Conservation (phyloP, 345 rosid genomes). For the Gynandropsis gynandra region DNA sequence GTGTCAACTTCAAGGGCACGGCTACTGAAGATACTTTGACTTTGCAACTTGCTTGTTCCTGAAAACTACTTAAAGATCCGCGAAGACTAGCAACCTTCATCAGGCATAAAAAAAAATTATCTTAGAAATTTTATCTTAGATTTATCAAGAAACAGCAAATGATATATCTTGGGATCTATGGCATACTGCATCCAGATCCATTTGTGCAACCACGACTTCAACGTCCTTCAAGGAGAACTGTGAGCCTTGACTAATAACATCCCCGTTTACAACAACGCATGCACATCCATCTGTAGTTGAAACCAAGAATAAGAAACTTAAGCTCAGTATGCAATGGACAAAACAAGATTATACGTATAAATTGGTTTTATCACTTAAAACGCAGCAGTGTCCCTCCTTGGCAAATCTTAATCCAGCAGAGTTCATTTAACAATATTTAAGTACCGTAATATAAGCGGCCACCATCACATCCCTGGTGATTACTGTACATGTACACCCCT, state of each 20-base stretch:
- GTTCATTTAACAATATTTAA: not conserved
- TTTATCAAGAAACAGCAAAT: slow-evolving; percentile 5
- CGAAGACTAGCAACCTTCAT: slow-evolving; percentile 87
- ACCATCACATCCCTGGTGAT: slow-evolving; percentile 98
- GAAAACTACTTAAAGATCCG: slow-evolving; percentile 84
- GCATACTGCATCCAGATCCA: slow-evolving; percentile 87
- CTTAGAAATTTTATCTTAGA: not conserved
- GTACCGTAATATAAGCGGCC: slow-evolving; percentile 85
- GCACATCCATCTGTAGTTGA: slow-evolving; percentile 67
- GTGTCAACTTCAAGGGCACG: slow-evolving; percentile 65
- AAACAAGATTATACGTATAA: slow-evolving; percentile 12
- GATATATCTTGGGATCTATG: slow-evolving; percentile 6
- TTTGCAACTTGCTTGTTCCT: slow-evolving; percentile 79
- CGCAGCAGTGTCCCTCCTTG: not conserved
- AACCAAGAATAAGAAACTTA: slow-evolving; percentile 6
- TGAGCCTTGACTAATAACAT: slow-evolving; percentile 83
- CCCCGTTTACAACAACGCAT: slow-evolving; percentile 74
- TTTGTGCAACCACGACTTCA: slow-evolving; percentile 81
- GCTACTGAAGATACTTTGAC: slow-evolving; percentile 52
- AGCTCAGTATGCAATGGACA: not conserved
- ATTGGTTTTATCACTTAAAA: not conserved
- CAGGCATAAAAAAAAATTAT: slow-evolving; percentile 16
- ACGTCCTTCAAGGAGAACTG: slow-evolving; percentile 89
- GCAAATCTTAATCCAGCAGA: not conserved
- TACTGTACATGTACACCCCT: slow-evolving; percentile 95